Percentiles rank a stretch among this genome's conserved stretches.
These are phyloP conservation scores for Aulographum hederae DNA, from an alignment of 2,329 filamentous ascomycete species.

Conservation along the genomic window DNA sequence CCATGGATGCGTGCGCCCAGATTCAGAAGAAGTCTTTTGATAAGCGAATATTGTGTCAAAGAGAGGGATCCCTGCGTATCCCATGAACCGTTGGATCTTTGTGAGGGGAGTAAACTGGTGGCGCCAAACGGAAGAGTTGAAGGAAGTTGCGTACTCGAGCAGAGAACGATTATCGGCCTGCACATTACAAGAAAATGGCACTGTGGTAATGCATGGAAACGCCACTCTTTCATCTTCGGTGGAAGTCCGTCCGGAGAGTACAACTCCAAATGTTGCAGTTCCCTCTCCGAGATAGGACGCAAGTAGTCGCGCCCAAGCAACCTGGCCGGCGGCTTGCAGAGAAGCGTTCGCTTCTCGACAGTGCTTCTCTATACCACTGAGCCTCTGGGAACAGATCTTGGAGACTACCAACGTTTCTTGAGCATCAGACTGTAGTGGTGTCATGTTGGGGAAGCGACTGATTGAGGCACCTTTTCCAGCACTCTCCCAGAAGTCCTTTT, in stretches of 20 bases:
- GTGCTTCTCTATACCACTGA: slow-evolving; percentile 31
- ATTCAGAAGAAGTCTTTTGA: slow-evolving; percentile 35
- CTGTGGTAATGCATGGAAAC: slow-evolving; percentile 68
- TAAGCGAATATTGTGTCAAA: slow-evolving; percentile 81
- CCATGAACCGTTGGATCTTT: slow-evolving; percentile 55
- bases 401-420: slow-evolving; percentile 17
- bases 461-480: slow-evolving; percentile 35
- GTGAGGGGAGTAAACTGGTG: slow-evolving; percentile 55
- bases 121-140: slow-evolving; percentile 45
- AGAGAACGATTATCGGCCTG: slow-evolving; percentile 31
- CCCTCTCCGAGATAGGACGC: slow-evolving; percentile 59
- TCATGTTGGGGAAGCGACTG: slow-evolving; percentile 60
- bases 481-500: slow-evolving; percentile 43
- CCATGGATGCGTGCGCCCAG: no score
- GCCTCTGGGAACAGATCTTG: slow-evolving; percentile 19
- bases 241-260: slow-evolving; percentile 55
- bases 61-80: slow-evolving; percentile 42
- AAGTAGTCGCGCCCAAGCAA: slow-evolving; percentile 60
- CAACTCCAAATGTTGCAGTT: slow-evolving; percentile 59
- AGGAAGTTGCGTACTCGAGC: slow-evolving; percentile 43
- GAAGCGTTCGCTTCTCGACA: slow-evolving; percentile 46
- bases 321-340: slow-evolving; percentile 57
- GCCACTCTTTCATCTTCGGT: slow-evolving; percentile 33
- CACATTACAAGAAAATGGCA: slow-evolving; percentile 38
- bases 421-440: slow-evolving; percentile 33